These are phyloP conservation scores for Nymphaea thermarum DNA, from an alignment of 164 flowering plant species.

Conservation along the genomic window DNA sequence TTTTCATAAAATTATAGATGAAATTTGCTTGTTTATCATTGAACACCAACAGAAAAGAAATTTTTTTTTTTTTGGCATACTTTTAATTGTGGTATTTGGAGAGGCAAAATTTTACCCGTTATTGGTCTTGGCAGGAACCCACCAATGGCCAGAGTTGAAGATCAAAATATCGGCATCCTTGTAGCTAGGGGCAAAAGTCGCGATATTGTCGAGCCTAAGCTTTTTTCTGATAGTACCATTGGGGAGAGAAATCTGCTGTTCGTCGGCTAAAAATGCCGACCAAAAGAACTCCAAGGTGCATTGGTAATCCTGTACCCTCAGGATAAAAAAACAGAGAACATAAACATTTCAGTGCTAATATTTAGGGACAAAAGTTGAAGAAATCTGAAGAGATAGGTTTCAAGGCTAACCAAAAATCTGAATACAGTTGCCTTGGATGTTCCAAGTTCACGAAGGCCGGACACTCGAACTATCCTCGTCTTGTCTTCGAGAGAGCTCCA, in stretches of 20 bases:
- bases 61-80: too few relatives aligned
- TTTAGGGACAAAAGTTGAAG: too few relatives aligned
- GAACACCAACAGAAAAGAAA: too few relatives aligned
- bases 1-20: too few relatives aligned
- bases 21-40: too few relatives aligned
- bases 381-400: too few relatives aligned
- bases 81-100: too few relatives aligned
- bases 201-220: constrained; percentile 71
- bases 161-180: constrained; percentile 69
- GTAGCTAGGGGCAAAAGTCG: constrained; percentile 40
- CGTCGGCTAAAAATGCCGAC: constrained; percentile 83
- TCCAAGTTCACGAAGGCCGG: constrained; percentile 60
- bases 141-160: constrained; percentile 99
- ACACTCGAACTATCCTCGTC: constrained; percentile 66
- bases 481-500: constrained; percentile 50
- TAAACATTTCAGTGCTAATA: too few relatives aligned
- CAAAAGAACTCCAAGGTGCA: constrained; percentile 82
- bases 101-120: constrained; percentile 39
- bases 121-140: constrained; percentile 97
- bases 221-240: constrained; percentile 72
- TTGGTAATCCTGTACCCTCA: constrained; percentile 51
- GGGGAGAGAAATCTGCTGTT: constrained; percentile 53
- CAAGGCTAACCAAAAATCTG: constrained; percentile 18
- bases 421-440: constrained; percentile 66
- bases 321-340: neutral